A percentile compares a stretch with the other conserved stretches of the same genome.
phyloP scores from a whole-genome alignment of 2,329 filamentous ascomycete species.

The Phyllosticta capitalensis region DNA sequence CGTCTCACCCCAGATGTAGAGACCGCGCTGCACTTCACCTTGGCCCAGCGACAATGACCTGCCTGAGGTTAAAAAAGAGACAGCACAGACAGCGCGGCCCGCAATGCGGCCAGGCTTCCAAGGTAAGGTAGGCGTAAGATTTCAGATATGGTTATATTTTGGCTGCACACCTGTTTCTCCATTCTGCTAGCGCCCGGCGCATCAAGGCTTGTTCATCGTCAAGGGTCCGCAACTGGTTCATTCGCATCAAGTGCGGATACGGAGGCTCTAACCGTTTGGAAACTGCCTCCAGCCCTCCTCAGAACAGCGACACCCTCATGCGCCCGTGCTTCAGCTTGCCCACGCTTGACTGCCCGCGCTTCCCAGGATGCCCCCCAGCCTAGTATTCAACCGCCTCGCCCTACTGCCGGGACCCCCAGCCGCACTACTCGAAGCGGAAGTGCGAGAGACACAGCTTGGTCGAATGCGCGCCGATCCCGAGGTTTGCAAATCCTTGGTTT shows the following conservation, averaged over 20 bases:
- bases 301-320: slow-evolving; percentile 16
- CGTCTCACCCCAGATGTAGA: background rate
- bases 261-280: slow-evolving; percentile 24
- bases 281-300: slow-evolving; percentile 25
- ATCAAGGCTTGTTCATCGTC: slow-evolving; percentile 9
- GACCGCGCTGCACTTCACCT: background rate
- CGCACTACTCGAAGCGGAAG: slow-evolving; percentile 5
- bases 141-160: slow-evolving; percentile 8
- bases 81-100: background rate
- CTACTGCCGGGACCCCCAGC: slow-evolving; percentile 3
- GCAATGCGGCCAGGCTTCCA: background rate
- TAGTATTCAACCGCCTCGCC: background rate
- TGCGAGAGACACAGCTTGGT: slow-evolving; percentile 3
- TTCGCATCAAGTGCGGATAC: slow-evolving; percentile 5
- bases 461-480: slow-evolving; percentile 7
- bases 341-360: background rate
- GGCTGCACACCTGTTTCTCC: slow-evolving; percentile 4
- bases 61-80: background rate
- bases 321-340: background rate
- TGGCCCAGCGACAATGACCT: background rate
- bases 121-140: slow-evolving; percentile 2
- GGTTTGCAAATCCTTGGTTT: slow-evolving; percentile 12
- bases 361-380: background rate
- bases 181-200: slow-evolving; percentile 9
- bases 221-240: background rate